Percentiles rank a stretch among this genome's conserved stretches.
Conservation (phyloP, 371 early-diverging fungal species). For the Mucor velutinosus region DNA sequence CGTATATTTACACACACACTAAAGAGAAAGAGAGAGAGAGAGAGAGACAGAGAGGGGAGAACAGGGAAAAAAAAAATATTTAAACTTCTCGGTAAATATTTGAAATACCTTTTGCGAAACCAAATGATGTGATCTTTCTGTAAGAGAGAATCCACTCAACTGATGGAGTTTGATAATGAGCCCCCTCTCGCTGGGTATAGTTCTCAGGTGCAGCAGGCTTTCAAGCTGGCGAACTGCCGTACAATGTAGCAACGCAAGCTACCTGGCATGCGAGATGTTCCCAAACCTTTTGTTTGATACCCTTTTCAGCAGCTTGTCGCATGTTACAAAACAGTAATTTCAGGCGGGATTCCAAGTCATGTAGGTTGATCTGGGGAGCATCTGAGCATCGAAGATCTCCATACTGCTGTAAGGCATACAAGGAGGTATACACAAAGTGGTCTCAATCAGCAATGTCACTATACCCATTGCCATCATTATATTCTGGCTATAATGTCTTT, state of each 20-base stretch:
- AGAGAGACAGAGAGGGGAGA: not conserved
- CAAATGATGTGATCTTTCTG: not conserved
- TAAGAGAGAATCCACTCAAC: not conserved
- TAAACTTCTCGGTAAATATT: not conserved
- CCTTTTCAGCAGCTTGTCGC: not conserved
- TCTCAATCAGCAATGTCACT: not conserved
- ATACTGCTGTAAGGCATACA: too few relatives aligned
- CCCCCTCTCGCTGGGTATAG: not conserved
- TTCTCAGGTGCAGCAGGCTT: not conserved
- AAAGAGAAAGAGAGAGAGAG: not conserved
- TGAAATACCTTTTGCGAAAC: not conserved
- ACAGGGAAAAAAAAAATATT: not conserved
- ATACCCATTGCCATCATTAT: too few relatives aligned
- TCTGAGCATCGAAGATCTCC: not conserved
- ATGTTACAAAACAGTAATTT: not conserved
- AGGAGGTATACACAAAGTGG: not conserved
- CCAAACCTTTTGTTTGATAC: not conserved
- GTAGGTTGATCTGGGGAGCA: not conserved
- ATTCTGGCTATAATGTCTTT: too few relatives aligned
- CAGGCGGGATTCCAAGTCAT: not conserved
- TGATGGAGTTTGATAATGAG: not conserved
- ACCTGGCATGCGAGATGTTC: not conserved
- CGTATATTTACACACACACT: not conserved
- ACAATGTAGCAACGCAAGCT: not conserved
- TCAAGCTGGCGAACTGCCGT: not conserved